A percentile compares a stretch with the other conserved stretches of the same genome.
These are phyloP conservation scores for Fusarium hainanense DNA, from an alignment of 2,329 filamentous ascomycete genomes.

Conservation along the genomic window DNA sequence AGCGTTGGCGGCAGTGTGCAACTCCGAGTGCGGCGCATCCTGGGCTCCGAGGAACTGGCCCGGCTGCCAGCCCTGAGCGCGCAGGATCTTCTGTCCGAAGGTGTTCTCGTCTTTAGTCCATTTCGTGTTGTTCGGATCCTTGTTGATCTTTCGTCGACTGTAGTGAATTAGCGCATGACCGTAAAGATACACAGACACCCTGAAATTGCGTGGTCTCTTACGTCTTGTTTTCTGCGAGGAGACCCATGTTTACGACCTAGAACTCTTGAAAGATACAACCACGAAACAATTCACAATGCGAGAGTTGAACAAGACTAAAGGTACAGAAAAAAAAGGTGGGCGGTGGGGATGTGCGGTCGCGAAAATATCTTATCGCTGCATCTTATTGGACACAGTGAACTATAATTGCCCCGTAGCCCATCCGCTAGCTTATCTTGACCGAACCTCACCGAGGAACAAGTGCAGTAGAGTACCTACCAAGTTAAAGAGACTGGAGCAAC, in stretches of 20 bases:
- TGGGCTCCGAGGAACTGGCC: slow-evolving; percentile 84
- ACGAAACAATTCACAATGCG: slow-evolving; percentile 13
- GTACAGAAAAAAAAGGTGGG: slow-evolving; percentile 47
- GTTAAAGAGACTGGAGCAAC: neutral
- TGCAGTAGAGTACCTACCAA: neutral
- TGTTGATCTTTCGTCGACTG: slow-evolving; percentile 74
- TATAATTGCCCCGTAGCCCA: neutral
- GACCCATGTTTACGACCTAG: slow-evolving; percentile 48
- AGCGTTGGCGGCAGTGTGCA: slow-evolving; percentile 82
- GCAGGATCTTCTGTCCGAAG: slow-evolving; percentile 91
- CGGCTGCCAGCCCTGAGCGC: slow-evolving; percentile 89
- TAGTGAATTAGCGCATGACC: slow-evolving; percentile 23
- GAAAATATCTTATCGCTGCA: slow-evolving; percentile 46
- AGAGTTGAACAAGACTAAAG: slow-evolving; percentile 20
- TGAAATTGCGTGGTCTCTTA: slow-evolving; percentile 27
- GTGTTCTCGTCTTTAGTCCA: slow-evolving; percentile 86
- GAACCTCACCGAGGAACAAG: slow-evolving; percentile 9
- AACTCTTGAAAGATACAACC: slow-evolving; percentile 16
- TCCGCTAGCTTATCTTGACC: slow-evolving; percentile 31
- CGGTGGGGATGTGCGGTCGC: slow-evolving; percentile 41
- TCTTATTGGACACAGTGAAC: slow-evolving; percentile 41
- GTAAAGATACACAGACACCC: neutral
- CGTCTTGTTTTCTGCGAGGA: slow-evolving; percentile 53
- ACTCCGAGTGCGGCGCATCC: slow-evolving; percentile 77
- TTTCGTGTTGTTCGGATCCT: slow-evolving; percentile 95